phyloP scores from a whole-genome alignment of 1,139 yeast genomes.

The Barnettozyma hawaiiensis region DNA sequence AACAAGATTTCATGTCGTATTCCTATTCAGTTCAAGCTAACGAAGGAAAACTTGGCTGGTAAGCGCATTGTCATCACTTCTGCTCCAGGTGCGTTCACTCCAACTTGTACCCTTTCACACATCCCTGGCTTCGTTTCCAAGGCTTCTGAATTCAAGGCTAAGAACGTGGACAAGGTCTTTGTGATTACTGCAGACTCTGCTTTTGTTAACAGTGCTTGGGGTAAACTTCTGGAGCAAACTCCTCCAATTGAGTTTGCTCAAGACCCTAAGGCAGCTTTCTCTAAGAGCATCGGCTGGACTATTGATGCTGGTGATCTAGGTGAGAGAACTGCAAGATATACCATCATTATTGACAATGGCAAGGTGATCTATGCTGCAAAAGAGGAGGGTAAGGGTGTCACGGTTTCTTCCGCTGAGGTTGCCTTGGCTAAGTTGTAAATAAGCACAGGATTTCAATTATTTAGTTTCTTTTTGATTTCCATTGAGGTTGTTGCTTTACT shows the following conservation, averaged over 20 bases:
- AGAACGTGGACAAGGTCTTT: constrained; percentile 68
- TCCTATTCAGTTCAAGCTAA: constrained; percentile 23
- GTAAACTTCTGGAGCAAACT: constrained; percentile 51
- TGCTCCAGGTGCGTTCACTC: constrained; percentile 92
- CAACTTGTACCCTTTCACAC: constrained; percentile 78
- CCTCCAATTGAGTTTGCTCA: constrained; percentile 59
- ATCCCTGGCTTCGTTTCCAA: constrained; percentile 67
- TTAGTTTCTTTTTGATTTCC: neutral
- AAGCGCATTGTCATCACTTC: constrained; percentile 58
- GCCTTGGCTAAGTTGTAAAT: constrained; percentile 38
- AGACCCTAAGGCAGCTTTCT: constrained; percentile 63
- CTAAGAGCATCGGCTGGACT: constrained; percentile 56
- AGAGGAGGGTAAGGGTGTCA: constrained; percentile 57
- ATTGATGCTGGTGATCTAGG: constrained; percentile 53
- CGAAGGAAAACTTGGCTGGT: constrained; percentile 27
- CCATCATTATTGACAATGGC: constrained; percentile 63
- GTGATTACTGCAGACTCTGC: constrained; percentile 80
- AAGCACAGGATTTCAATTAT: constrained; percentile 9
- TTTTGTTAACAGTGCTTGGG: constrained; percentile 79
- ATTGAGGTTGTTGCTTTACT: too few species aligned
- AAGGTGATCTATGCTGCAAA: constrained; percentile 56
- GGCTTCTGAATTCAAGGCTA: constrained; percentile 47
- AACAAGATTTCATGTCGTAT: constrained; percentile 23
- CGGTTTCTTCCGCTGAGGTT: constrained; percentile 59
- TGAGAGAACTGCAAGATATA: constrained; percentile 66